Conservation (phyloP, 2,329 filamentous ascomycete genomes). For the Exophiala oligosperma region DNA sequence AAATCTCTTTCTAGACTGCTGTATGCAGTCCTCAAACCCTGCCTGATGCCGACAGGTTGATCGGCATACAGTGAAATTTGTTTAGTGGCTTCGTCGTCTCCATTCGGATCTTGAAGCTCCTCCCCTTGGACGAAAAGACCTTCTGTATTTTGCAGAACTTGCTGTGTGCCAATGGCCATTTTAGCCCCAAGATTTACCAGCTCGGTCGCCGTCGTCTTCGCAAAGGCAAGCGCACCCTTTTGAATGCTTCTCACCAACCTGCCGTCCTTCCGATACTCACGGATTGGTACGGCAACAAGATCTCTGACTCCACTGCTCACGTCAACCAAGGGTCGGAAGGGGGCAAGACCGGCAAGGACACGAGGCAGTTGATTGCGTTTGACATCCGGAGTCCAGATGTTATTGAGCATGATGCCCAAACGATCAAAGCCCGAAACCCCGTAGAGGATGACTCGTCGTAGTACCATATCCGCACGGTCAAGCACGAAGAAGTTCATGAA, state of each 20-base stretch:
- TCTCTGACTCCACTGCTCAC: slow-evolving; percentile 85
- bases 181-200: slow-evolving; percentile 94
- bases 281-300: slow-evolving; percentile 83
- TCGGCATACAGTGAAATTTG: slow-evolving; percentile 91
- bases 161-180: slow-evolving; percentile 90
- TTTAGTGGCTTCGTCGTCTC: slow-evolving; percentile 69
- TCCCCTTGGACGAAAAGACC: slow-evolving; percentile 61
- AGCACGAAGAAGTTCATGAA: slow-evolving; percentile 99
- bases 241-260: slow-evolving; percentile 87
- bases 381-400: slow-evolving; percentile 95
- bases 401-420: slow-evolving; percentile 84
- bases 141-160: slow-evolving; percentile 86
- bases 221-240: slow-evolving; percentile 87
- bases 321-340: slow-evolving; percentile 86
- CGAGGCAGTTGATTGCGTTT: slow-evolving; percentile 84
- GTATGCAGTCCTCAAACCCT: slow-evolving; percentile 82
- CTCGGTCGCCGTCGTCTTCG: slow-evolving; percentile 88
- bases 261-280: slow-evolving; percentile 91
- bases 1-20: slow-evolving; percentile 81
- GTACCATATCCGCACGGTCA: slow-evolving; percentile 80
- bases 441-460: slow-evolving; percentile 89
- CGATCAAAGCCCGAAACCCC: slow-evolving; percentile 88
- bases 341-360: slow-evolving; percentile 83
- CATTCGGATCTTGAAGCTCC: slow-evolving; percentile 58
- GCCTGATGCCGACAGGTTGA: slow-evolving; percentile 84